Base-by-base conservation (phyloP, 306 rosid species). In the Luffa aegyptiaca region DNA sequence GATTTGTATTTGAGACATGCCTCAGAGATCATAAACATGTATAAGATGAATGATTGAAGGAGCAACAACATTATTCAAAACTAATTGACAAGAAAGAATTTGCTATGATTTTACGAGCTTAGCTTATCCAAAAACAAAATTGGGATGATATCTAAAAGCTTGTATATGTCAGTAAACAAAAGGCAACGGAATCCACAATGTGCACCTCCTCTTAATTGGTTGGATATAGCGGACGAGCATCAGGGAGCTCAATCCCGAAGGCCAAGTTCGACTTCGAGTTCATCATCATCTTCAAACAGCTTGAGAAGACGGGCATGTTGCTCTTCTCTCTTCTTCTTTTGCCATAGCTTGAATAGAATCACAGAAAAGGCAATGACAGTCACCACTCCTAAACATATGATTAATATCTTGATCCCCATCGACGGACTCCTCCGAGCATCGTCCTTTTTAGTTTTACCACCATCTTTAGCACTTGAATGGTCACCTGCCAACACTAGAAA, bases 241-340 rank as follows among this genome's bases (percentile, higher is more conserved):
- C 46, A 10, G 11, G 1, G 75, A 64, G 72, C 62, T 93, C 88
- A 93, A 83, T 90, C 97, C 49, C 90, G 89, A 86, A 93, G 88
- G 42, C 97, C 97, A 20, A 93, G 93, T 79, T 93, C 97, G 12
- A 93, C 93, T 87, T 93, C 96, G 36, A 93, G 97, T 76, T 93
- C 97, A 82, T 93, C 97, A 37, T 93, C 97, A 39, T 91, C 97
- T 84, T 93, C 96, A 80, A 93, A 93, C 80, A 93, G 89, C 93
- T 90, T 93, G 80, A 93, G 88, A 56, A 91, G 94, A 76, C 96
- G 94, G 57, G 96, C 96, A 81, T 91, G 96, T 51, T 91, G 96
- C 75, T 87, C 93, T 74, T 86, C 93, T 83, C 96, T 88, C 90
- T 88, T 93, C 92, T 91, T 93, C 87, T 84, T 91, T 81, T 91